These are phyloP conservation scores for Candida pseudoglaebosa DNA, from an alignment of 805 yeast genomes.

Conservation along the genomic window DNA sequence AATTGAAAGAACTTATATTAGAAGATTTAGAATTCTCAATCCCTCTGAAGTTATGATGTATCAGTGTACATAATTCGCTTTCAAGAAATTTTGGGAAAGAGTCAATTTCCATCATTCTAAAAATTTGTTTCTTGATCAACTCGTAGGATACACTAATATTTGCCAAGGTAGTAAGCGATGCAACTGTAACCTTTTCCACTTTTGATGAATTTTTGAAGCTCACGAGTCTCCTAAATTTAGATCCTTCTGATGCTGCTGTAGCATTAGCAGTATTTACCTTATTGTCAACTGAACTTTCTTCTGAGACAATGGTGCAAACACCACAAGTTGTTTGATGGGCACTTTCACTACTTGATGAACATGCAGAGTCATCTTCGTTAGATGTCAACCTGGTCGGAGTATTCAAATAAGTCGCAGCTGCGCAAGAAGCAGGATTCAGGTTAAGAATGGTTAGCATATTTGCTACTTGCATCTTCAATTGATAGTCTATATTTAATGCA, in stretches of 20 bases:
- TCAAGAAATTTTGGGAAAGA: conserved; percentile 65
- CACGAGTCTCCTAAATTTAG: background rate
- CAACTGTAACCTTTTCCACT: conserved; percentile 8
- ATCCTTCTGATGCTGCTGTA: background rate
- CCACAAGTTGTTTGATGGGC: background rate
- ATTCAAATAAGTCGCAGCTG: conserved; percentile 5
- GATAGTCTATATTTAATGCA: conserved; percentile 65
- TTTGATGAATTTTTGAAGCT: too few species aligned
- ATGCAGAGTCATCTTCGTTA: background rate
- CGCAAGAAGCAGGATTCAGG: background rate
- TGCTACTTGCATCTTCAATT: conserved; percentile 42
- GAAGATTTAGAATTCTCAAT: background rate
- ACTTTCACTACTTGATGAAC: background rate
- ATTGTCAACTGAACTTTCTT: background rate
- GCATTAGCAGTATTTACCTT: background rate
- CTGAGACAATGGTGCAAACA: background rate
- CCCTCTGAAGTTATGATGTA: background rate
- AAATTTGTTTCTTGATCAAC: conserved; percentile 47
- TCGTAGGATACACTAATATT: conserved; percentile 33
- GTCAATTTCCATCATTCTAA: conserved; percentile 64
- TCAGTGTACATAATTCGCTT: conserved; percentile 15
- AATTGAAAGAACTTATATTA: background rate
- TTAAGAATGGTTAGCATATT: conserved; percentile 13
- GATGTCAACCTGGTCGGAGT: conserved; percentile 9
- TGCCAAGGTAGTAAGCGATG: conserved; percentile 14